phyloP scores from a whole-genome alignment of 805 yeast species.

The Candida ascalaphidarum region DNA sequence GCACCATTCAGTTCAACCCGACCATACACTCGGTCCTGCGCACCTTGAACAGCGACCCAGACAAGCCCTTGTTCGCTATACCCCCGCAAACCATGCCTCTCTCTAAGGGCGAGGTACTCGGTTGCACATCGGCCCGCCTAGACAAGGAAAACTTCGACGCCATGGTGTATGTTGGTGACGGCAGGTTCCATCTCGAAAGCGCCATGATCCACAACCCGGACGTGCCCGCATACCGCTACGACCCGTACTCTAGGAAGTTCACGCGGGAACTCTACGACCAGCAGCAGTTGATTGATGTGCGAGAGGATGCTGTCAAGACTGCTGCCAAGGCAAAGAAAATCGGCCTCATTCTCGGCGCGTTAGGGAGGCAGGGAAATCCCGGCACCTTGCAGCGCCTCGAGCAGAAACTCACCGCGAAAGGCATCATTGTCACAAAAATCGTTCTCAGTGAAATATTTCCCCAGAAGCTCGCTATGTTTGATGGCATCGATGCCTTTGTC shows the following conservation, averaged over 20 bases:
- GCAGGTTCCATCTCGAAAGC: conserved; percentile 89
- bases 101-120: conserved; percentile 92
- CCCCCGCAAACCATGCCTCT: conserved; percentile 92
- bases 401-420: conserved; percentile 39
- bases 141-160: conserved; percentile 59
- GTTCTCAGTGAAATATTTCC: conserved; percentile 92
- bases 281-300: conserved; percentile 63
- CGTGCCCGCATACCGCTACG: conserved; percentile 87
- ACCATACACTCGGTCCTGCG: conserved; percentile 73
- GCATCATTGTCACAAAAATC: conserved; percentile 68
- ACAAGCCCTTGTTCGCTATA: conserved; percentile 47
- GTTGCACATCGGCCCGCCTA: conserved; percentile 87
- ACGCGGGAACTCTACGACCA: conserved; percentile 87
- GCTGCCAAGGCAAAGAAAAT: conserved; percentile 58
- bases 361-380: conserved; percentile 92
- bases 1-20: conserved; percentile 96
- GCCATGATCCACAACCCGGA: conserved; percentile 97
- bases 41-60: conserved; percentile 42
- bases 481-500: conserved; percentile 88
- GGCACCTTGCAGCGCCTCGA: conserved; percentile 66
- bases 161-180: conserved; percentile 92
- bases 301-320: conserved; percentile 62
- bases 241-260: conserved; percentile 88
- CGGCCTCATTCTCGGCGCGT: conserved; percentile 84
- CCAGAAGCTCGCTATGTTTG: conserved; percentile 82